phyloP scores from a whole-genome alignment of 192 early-diverging fungal species.

The Mortierella antarctica region DNA sequence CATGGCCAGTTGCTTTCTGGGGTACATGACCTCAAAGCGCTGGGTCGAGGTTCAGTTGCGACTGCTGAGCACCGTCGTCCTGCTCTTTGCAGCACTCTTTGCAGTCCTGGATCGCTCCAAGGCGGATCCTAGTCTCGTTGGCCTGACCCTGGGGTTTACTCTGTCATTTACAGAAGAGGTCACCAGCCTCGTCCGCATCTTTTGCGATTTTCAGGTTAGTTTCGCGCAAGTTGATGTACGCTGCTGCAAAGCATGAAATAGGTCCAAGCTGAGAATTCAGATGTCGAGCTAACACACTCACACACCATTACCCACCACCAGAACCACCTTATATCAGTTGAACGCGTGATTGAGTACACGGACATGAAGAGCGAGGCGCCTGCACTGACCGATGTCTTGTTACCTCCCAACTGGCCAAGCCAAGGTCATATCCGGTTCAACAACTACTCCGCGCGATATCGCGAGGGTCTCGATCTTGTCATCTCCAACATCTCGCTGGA shows the following conservation, averaged over 20 bases:
- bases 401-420: slow-evolving; percentile 80
- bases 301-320: slow-evolving; percentile 15
- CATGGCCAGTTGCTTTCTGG: slow-evolving; percentile 36
- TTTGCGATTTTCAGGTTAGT: slow-evolving; percentile 10
- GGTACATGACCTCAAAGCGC: slow-evolving; percentile 13
- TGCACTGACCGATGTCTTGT: slow-evolving; percentile 77
- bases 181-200: slow-evolving; percentile 64
- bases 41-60: slow-evolving; percentile 45
- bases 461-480: slow-evolving; percentile 81
- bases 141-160: slow-evolving; percentile 86
- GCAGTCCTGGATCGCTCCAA: slow-evolving; percentile 23
- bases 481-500: slow-evolving; percentile 64
- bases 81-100: slow-evolving; percentile 23
- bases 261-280: not conserved
- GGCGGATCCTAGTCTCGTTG: slow-evolving; percentile 86
- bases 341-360: slow-evolving; percentile 81
- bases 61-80: slow-evolving; percentile 54
- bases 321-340: slow-evolving; percentile 73
- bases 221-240: not conserved
- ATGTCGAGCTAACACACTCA: not conserved
- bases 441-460: slow-evolving; percentile 84
- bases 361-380: slow-evolving; percentile 83
- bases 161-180: slow-evolving; percentile 81
- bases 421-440: slow-evolving; percentile 78
- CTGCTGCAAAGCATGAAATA: not conserved